A percentile compares a stretch with the other conserved stretches of the same genome.
phyloP scores from a whole-genome alignment of 352 stramenopile genomes.

The Phytophthora hibernalis region DNA sequence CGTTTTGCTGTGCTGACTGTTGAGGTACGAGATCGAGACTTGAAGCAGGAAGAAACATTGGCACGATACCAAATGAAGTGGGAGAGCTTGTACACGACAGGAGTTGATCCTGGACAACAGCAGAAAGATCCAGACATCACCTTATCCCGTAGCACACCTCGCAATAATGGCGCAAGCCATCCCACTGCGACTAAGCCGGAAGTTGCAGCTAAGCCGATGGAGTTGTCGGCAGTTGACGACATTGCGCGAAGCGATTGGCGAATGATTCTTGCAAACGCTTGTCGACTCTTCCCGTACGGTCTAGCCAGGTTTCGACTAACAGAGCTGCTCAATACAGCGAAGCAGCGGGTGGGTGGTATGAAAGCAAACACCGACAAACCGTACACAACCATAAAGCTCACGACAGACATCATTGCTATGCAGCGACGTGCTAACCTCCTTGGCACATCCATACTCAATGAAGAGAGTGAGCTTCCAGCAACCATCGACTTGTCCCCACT shows the following conservation, averaged over 20 bases:
- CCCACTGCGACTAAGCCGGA: conserved; percentile 3
- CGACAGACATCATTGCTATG: conserved; percentile 53
- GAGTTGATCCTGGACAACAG: conserved; percentile 25
- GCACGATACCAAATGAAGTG: conserved; percentile 61
- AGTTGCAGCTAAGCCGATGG: conserved; percentile 39
- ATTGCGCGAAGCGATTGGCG: conserved; percentile 62
- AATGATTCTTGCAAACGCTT: conserved; percentile 45
- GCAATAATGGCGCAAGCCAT: conserved; percentile 5
- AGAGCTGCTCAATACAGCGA: conserved; percentile 54
- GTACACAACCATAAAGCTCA: conserved; percentile 57
- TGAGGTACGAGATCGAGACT: conserved; percentile 79
- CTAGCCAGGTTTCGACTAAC: conserved; percentile 61
- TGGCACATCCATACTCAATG: conserved; percentile 28
- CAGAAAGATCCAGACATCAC: conserved; percentile 5
- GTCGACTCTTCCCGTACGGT: conserved; percentile 64
- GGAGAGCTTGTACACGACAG: conserved; percentile 58
- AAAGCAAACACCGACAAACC: conserved; percentile 23
- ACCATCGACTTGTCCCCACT: conserved; percentile 40
- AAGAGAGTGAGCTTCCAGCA: conserved; percentile 32
- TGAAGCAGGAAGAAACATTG: conserved; percentile 45
- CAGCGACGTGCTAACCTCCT: conserved; percentile 67
- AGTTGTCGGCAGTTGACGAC: conserved; percentile 66
- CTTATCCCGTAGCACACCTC: conserved; percentile 20
- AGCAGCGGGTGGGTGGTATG: conserved; percentile 25
- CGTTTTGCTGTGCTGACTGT: conserved; percentile 45